Evolutionary conservation across 2,329 filamentous ascomycete species (phyloP), one percentile per base, ranked within the genome.

Genomic region (Microthyrium microscopicum): DNA sequence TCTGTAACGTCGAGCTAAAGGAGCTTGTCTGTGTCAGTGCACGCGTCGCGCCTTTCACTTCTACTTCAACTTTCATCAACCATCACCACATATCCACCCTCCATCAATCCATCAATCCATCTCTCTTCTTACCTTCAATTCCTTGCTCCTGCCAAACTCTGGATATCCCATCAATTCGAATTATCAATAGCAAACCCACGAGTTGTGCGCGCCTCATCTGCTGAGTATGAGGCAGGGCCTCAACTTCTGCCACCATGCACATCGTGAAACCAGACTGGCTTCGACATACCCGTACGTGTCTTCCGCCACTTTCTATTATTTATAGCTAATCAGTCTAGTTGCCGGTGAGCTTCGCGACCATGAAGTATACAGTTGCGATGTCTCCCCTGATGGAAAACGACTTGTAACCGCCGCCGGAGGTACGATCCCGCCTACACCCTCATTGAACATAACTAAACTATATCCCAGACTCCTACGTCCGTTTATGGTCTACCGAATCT

Each of bases 311-410:
- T 16, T 9, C 9, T 29, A 9, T 9, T 9, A 11, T 29, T n/a
- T 11, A 9, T 9, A 11, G 27, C 27, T 29, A 29, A 29, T 17
- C 9, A 9, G 9, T 9, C 15, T 18, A 46, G 42, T 38, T 47
- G 82, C n/a, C n/a, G 79, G 87, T 53, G 89, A 98, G 62, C 82
- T 92, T 55, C 95, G 94, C 53, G 85, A 95, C 54, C 92, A 91
- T 52, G 89, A 98, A 59, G 87, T 95, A 44, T 98, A 95, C 62
- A 93, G 83, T 60, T 95, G 87, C 56, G 82, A 95, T 64, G 75
- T 98, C 42, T 98, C 89, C 19, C 82, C 89, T 11, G 89, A 98
- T 60, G 89, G 87, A 44, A 77, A 74, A 50, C 74, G 89, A 42
- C 69, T 98, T 37, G 89, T 87, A 31, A 95, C 89, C 15, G 89